Evolutionary conservation across 176 grass and related monocot genomes (phyloP).

Genomic region (Elymus sibiricus): DNA sequence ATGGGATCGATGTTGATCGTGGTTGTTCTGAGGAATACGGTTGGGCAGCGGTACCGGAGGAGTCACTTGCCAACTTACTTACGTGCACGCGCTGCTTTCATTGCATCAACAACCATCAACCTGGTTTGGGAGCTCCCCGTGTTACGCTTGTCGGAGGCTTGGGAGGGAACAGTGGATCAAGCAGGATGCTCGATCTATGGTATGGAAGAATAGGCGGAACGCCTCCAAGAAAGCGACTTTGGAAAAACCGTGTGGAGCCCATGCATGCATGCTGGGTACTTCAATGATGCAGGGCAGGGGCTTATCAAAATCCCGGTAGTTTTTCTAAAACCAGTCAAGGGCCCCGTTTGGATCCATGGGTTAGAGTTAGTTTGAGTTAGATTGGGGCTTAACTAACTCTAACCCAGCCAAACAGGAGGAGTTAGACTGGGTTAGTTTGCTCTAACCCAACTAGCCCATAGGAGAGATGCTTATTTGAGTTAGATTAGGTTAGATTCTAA

Average conservation of each 20-base stretch:
- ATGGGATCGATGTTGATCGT: background rate
- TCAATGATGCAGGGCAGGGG: background rate
- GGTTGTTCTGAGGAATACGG: background rate
- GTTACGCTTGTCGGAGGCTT: background rate
- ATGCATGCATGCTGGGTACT: background rate
- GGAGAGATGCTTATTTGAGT: no score
- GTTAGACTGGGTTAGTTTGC: no score
- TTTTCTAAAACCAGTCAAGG: no score
- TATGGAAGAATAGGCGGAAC: background rate
- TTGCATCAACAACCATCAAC: background rate
- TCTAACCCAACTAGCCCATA: no score
- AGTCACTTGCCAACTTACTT: background rate
- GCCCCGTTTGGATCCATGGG: no score
- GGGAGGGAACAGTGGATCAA: background rate
- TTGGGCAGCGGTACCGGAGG: background rate
- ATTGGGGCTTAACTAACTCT: no score
- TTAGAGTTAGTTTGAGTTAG: no score
- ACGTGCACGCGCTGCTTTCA: background rate
- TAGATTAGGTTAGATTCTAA: no score
- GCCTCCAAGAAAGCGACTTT: background rate
- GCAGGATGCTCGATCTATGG: background rate
- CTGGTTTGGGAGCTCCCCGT: background rate
- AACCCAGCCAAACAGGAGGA: no score
- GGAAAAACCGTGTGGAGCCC: slow-evolving; percentile 50
- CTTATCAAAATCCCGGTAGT: background rate